Evolutionary conservation across 2,329 filamentous ascomycete genomes (phyloP).

Genomic region (Colletotrichum abscissum): DNA sequence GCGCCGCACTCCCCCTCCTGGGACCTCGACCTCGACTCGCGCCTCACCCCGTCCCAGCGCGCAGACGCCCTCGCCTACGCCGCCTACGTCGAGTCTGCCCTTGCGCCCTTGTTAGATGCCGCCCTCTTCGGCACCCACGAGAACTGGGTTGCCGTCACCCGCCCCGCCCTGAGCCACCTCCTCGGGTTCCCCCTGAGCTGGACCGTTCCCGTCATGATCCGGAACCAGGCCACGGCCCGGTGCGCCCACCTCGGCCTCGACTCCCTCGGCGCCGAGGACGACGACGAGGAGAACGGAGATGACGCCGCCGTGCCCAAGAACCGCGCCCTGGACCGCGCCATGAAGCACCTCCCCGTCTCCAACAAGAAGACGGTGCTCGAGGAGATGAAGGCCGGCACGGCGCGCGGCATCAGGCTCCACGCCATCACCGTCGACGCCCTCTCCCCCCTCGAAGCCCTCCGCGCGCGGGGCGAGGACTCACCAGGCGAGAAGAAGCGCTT

Average conservation of each 20-base stretch:
- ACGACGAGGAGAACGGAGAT: slow-evolving; percentile 42
- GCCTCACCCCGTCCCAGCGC: slow-evolving; percentile 50
- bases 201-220: slow-evolving; percentile 80
- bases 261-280: slow-evolving; percentile 71
- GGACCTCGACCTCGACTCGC: slow-evolving; percentile 49
- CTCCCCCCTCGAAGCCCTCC: slow-evolving; percentile 73
- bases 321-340: slow-evolving; percentile 41
- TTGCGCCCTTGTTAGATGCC: slow-evolving; percentile 83
- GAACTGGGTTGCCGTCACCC: slow-evolving; percentile 83
- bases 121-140: slow-evolving; percentile 90
- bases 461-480: slow-evolving; percentile 44
- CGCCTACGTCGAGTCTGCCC: slow-evolving; percentile 79
- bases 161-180: slow-evolving; percentile 82
- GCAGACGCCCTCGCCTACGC: slow-evolving; percentile 66
- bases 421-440: slow-evolving; percentile 78
- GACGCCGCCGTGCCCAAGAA: slow-evolving; percentile 40
- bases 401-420: slow-evolving; percentile 80
- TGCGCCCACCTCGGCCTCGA: slow-evolving; percentile 78
- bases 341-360: slow-evolving; percentile 43
- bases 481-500: slow-evolving; percentile 39
- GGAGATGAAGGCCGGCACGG: slow-evolving; percentile 76
- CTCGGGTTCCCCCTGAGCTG: slow-evolving; percentile 91
- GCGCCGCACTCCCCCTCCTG: slow-evolving; percentile 42
- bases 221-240: slow-evolving; percentile 75
- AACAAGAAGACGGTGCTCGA: slow-evolving; percentile 68